These are phyloP conservation scores for Chlorophyllum brunneum DNA, from an alignment of 768 basidiomycete genomes.

Conservation along the genomic window DNA sequence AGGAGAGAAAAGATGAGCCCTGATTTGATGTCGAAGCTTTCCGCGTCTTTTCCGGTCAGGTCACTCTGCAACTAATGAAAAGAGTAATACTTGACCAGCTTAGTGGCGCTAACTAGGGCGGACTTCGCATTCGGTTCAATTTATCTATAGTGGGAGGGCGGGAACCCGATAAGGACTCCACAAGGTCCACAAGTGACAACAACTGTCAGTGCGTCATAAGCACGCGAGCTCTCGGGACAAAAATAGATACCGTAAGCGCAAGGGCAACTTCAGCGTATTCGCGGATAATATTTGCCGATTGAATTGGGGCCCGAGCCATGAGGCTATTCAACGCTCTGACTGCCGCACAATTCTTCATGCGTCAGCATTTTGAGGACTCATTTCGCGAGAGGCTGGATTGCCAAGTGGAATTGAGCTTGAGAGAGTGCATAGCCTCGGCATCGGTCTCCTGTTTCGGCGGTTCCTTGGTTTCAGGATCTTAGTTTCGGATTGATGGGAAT, in stretches of 20 bases:
- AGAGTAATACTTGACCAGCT: background rate
- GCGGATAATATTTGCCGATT: too few species aligned
- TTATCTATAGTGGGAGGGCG: too few species aligned
- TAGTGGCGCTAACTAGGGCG: background rate
- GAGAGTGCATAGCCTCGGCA: background rate
- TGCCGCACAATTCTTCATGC: too few species aligned
- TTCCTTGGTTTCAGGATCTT: too few species aligned
- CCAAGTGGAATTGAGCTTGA: background rate
- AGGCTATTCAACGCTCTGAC: constrained; percentile 8
- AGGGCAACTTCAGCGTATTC: too few species aligned
- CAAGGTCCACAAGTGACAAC: background rate
- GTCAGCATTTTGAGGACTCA: background rate
- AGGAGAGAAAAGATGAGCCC: background rate
- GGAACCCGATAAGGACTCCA: too few species aligned
- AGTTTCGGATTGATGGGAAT: too few species aligned
- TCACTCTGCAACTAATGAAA: too few species aligned
- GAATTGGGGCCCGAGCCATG: background rate
- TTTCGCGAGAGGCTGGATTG: background rate
- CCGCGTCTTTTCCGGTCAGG: background rate
- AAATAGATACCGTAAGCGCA: too few species aligned
- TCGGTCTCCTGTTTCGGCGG: too few species aligned
- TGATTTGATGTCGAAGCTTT: background rate
- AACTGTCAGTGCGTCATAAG: background rate
- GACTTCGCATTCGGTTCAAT: too few species aligned
- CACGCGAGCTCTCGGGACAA: too few species aligned